A percentile compares a stretch with the other conserved stretches of the same genome.
Evolutionary conservation across 805 yeast genomes (phyloP).

Genomic region (Ogataea pini): DNA sequence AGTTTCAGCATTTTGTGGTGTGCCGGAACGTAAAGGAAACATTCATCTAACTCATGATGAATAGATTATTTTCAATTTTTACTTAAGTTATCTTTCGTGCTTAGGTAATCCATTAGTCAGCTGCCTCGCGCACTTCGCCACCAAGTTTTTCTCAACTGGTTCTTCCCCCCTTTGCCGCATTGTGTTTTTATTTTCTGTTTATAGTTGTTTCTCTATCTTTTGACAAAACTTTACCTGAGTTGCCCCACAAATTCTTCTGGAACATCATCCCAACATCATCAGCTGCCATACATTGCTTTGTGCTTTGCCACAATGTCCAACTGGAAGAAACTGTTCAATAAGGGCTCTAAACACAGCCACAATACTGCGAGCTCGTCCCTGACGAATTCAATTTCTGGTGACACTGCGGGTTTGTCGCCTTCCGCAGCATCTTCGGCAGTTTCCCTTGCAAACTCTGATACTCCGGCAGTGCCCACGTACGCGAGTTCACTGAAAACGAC

Average conservation of each 20-base stretch:
- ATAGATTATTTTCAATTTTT: background rate
- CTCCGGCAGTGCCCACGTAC: slow-evolving; percentile 3
- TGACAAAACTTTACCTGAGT: background rate
- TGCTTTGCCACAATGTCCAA: slow-evolving; percentile 28
- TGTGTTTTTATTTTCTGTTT: slow-evolving; percentile 11
- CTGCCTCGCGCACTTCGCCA: background rate
- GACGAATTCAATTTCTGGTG: slow-evolving; percentile 11
- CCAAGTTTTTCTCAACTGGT: background rate
- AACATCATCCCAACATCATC: too few relatives aligned
- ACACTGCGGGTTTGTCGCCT: background rate
- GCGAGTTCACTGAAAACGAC: slow-evolving; percentile 16
- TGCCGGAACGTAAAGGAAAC: too few relatives aligned
- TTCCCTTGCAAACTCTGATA: slow-evolving; percentile 13
- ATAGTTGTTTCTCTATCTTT: background rate
- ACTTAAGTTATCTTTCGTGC: too few relatives aligned
- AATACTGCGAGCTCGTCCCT: slow-evolving; percentile 18
- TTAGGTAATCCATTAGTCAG: background rate
- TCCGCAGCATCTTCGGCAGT: background rate
- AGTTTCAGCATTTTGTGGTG: slow-evolving; percentile 15
- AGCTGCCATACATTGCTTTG: background rate
- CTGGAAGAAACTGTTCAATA: slow-evolving; percentile 35
- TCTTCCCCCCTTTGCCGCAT: background rate
- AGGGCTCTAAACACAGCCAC: slow-evolving; percentile 19
- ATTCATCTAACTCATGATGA: too few relatives aligned
- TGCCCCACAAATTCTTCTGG: too few relatives aligned